A percentile compares a stretch with the other conserved stretches of the same genome.
phyloP scores from a whole-genome alignment of 805 yeast species.

The Ogataea methanolica region DNA sequence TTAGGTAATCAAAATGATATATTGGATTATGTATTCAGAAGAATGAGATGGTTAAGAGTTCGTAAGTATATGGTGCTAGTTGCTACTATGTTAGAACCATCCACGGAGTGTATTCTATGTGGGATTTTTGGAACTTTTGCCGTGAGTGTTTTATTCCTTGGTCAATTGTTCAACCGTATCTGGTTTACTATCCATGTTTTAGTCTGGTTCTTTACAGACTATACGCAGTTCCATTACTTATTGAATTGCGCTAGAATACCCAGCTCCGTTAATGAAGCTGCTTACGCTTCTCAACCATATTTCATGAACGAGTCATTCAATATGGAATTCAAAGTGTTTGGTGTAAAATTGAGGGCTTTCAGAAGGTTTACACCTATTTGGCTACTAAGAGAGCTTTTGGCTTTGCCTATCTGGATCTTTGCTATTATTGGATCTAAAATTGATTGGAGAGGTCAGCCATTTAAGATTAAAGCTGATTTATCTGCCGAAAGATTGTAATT shows the following conservation, averaged over 20 bases:
- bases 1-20: slow-evolving; percentile 36
- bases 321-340: neutral
- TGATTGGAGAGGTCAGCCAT: slow-evolving; percentile 78
- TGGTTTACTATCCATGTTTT: slow-evolving; percentile 50
- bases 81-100: slow-evolving; percentile 82
- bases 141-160: slow-evolving; percentile 40
- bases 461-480: slow-evolving; percentile 64
- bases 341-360: slow-evolving; percentile 3
- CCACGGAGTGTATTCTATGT: slow-evolving; percentile 70
- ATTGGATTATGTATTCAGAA: slow-evolving; percentile 57
- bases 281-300: slow-evolving; percentile 7
- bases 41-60: slow-evolving; percentile 83
- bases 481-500: slow-evolving; percentile 57
- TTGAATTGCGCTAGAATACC: slow-evolving; percentile 20
- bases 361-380: slow-evolving; percentile 41
- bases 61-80: slow-evolving; percentile 82
- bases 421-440: slow-evolving; percentile 76
- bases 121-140: slow-evolving; percentile 66
- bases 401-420: slow-evolving; percentile 77
- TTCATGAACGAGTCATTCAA: slow-evolving; percentile 13
- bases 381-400: slow-evolving; percentile 66
- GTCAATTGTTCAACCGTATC: slow-evolving; percentile 26
- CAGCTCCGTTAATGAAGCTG: neutral
- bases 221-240: slow-evolving; percentile 48
- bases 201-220: slow-evolving; percentile 65